phyloP scores from a whole-genome alignment of 1,284 basidiomycete genomes.

The Heterobasidion parviporum region DNA sequence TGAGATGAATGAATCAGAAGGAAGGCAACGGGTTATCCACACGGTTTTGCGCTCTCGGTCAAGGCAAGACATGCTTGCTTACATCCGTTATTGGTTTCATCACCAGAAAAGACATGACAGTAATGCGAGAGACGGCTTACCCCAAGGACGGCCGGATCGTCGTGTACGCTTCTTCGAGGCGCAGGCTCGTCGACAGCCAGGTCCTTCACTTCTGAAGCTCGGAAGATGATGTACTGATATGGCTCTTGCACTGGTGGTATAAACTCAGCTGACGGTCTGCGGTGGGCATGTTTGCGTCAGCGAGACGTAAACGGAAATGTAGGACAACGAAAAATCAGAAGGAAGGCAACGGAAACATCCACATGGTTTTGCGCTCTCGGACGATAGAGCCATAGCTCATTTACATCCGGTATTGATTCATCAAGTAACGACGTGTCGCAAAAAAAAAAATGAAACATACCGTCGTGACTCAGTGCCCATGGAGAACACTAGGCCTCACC shows the following conservation, averaged over 20 bases:
- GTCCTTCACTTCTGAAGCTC: slow-evolving; percentile 77
- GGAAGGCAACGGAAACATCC: slow-evolving; percentile 72
- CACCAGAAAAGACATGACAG: slow-evolving; percentile 14
- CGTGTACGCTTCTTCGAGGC: slow-evolving; percentile 54
- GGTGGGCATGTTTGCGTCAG: slow-evolving; percentile 13
- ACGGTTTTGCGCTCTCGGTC: slow-evolving; percentile 48
- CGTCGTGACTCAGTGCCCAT: slow-evolving; percentile 84
- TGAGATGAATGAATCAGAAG: slow-evolving; percentile 31
- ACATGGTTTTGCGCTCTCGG: slow-evolving; percentile 70
- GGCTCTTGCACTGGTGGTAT: slow-evolving; percentile 73
- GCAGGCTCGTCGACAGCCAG: slow-evolving; percentile 64
- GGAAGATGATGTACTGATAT: slow-evolving; percentile 78
- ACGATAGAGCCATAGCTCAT: slow-evolving; percentile 39
- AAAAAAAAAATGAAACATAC: slow-evolving; percentile 37
- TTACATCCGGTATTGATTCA: slow-evolving; percentile 61
- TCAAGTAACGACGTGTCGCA: slow-evolving; percentile 17
- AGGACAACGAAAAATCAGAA: slow-evolving; percentile 36
- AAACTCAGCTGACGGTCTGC: slow-evolving; percentile 61
- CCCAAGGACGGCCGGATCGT: slow-evolving; percentile 71
- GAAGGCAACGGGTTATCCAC: slow-evolving; percentile 57
- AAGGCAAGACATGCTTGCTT: slow-evolving; percentile 27
- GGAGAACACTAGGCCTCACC: slow-evolving; percentile 55
- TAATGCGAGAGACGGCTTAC: slow-evolving; percentile 33
- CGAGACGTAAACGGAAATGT: slow-evolving; percentile 3
- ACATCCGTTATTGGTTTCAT: slow-evolving; percentile 48